Evolutionary conservation across 345 rosid genomes (phyloP).

Genomic region (Punica granatum): DNA sequence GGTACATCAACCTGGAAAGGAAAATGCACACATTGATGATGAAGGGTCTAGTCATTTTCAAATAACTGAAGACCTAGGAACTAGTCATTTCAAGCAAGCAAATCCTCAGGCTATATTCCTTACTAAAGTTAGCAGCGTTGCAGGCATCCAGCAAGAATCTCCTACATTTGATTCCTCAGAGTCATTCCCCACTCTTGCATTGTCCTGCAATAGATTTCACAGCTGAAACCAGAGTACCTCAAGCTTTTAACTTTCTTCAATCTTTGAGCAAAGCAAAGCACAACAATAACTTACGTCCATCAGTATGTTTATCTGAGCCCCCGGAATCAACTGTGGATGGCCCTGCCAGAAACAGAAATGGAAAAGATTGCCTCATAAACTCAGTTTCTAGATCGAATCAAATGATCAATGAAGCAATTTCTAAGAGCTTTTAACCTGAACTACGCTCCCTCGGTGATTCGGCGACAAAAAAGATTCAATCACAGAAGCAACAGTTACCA

Average conservation of each 20-base stretch:
- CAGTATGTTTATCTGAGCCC: conserved; percentile 68
- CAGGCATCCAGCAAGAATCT: conserved; percentile 42
- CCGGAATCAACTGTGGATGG: conserved; percentile 58
- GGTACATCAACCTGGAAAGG: conserved; percentile 76
- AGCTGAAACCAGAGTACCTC: conserved; percentile 3
- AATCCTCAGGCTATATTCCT: conserved; percentile 5
- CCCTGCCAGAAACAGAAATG: conserved; percentile 37
- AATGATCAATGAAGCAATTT: not conserved
- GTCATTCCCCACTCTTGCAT: conserved; percentile 11
- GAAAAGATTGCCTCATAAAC: conserved; percentile 7
- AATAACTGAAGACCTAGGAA: too few relatives aligned
- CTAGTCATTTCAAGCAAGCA: not conserved
- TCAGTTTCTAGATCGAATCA: conserved; percentile 2
- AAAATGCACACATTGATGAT: not conserved
- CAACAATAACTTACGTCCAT: conserved; percentile 46
- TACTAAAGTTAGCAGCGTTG: conserved; percentile 57
- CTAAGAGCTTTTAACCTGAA: conserved; percentile 35
- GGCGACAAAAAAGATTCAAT: conserved; percentile 63
- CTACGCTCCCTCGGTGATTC: conserved; percentile 30
- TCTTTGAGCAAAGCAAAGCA: not conserved
- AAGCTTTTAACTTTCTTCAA: not conserved
- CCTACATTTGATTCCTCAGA: conserved; percentile 20
- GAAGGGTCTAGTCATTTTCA: not conserved
- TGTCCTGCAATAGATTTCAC: conserved; percentile 35
- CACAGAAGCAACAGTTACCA: conserved; percentile 79